Percentiles rank a stretch among this genome's conserved stretches.
phyloP scores from a whole-genome alignment of 345 rosid species.

The Gossypium thurberi region DNA sequence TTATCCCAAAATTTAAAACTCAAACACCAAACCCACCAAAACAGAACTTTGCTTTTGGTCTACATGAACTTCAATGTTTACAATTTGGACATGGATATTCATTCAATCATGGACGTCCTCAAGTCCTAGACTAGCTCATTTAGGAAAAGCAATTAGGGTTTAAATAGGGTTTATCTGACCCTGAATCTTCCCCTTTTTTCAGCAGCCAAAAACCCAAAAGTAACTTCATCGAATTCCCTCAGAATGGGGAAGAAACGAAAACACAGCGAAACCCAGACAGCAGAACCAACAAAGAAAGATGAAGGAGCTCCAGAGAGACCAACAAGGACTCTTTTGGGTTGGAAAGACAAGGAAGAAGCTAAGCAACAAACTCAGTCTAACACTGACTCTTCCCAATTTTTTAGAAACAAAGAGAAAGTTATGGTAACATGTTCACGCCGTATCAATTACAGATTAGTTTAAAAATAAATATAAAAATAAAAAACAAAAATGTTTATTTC shows the following conservation, averaged over 20 bases:
- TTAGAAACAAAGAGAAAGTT: conserved; percentile 94
- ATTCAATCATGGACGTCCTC: neutral
- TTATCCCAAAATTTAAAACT: no score
- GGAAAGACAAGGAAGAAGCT: conserved; percentile 58
- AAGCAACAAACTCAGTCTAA: conserved; percentile 11
- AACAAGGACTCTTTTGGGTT: conserved; percentile 63
- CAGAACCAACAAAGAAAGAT: conserved; percentile 38
- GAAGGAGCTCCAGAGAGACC: conserved; percentile 59
- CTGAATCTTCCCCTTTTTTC: neutral
- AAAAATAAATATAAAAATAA: neutral
- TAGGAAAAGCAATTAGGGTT: neutral
- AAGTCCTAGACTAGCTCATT: neutral
- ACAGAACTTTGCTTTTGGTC: no score
- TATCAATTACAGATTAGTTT: conserved; percentile 62
- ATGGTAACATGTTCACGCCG: conserved; percentile 92
- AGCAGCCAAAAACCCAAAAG: neutral
- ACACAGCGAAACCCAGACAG: conserved; percentile 43
- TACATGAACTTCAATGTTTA: no score
- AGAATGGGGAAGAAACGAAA: conserved; percentile 80
- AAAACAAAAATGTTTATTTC: neutral
- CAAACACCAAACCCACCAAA: no score
- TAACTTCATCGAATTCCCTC: neutral
- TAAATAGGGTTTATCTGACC: neutral
- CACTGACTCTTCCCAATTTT: conserved; percentile 11
- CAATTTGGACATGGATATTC: neutral